Percentiles rank a stretch among this genome's conserved stretches.
phyloP scores from a whole-genome alignment of 2,329 filamentous ascomycete species.

The Atkinsonella texensis region DNA sequence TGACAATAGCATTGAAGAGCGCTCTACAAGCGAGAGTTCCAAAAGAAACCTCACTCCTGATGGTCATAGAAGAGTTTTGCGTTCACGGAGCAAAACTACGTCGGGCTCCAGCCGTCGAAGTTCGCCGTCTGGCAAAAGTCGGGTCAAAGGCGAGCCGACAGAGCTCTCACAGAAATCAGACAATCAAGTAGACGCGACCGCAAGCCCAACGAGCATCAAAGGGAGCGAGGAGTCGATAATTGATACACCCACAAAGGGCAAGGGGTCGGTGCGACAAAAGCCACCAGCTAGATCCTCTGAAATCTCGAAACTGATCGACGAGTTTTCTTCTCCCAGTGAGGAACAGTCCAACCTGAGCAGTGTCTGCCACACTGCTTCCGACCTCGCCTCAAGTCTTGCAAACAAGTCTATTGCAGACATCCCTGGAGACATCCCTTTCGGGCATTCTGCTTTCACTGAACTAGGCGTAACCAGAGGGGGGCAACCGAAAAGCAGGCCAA shows the following conservation, averaged over 20 bases:
- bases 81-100: constrained; percentile 17
- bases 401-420: constrained; percentile 46
- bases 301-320: constrained; percentile 14
- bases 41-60: constrained; percentile 12
- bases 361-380: constrained; percentile 17
- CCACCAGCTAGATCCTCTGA: constrained; percentile 14
- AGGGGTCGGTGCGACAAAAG: constrained; percentile 16
- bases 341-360: constrained; percentile 16
- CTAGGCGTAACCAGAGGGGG: constrained; percentile 43
- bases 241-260: constrained; percentile 27
- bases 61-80: constrained; percentile 8
- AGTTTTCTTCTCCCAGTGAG: constrained; percentile 18
- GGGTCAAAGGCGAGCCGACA: constrained; percentile 15
- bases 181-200: constrained; percentile 10
- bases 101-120: constrained; percentile 12
- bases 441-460: constrained; percentile 55
- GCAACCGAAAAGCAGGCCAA: constrained; percentile 28
- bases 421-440: constrained; percentile 46
- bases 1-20: constrained; percentile 20
- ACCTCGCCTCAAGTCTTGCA: constrained; percentile 24
- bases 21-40: constrained; percentile 16
- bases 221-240: constrained; percentile 26
- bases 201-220: constrained; percentile 16
- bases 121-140: constrained; percentile 16
- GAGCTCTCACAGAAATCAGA: constrained; percentile 10